These are phyloP conservation scores for Lactuca saligna DNA, from an alignment of 129 eudicot species.

Conservation along the genomic window DNA sequence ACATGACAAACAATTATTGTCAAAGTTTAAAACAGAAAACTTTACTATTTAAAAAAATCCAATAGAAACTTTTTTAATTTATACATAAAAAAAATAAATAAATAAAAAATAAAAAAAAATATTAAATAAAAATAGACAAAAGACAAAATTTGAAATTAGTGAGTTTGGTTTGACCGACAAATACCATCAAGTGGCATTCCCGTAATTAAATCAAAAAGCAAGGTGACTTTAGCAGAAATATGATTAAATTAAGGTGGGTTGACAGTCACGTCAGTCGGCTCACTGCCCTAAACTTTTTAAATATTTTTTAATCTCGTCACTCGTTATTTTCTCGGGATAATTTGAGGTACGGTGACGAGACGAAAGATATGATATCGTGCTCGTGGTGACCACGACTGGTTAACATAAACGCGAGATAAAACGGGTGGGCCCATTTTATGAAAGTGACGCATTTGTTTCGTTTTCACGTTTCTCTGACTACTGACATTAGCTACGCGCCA, in stretches of 20 bases:
- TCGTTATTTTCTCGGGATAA: conserved; percentile 1
- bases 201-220: conserved; percentile 4
- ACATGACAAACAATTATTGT: too few relatives aligned
- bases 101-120: not conserved
- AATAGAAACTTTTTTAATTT: too few relatives aligned
- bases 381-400: conserved; percentile 42
- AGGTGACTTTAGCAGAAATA: not conserved
- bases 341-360: not conserved
- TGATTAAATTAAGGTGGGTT: conserved; percentile 31
- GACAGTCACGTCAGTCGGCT: conserved; percentile 41
- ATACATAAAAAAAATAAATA: not conserved
- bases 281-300: conserved; percentile 24
- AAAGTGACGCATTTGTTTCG: conserved; percentile 40
- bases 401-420: conserved; percentile 20
- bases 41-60: too few relatives aligned
- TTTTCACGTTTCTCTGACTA: conserved; percentile 41
- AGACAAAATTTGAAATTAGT: conserved; percentile 8
- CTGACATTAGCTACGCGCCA: not conserved
- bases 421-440: conserved; percentile 22
- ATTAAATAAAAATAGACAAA: not conserved
- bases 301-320: not conserved
- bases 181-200: conserved; percentile 12
- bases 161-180: conserved; percentile 26
- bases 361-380: conserved; percentile 4
- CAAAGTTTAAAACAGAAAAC: too few relatives aligned